Percentiles rank a stretch among this genome's conserved stretches.
Conservation (phyloP, 345 rosid species). For the Dipteronia sinensis region DNA sequence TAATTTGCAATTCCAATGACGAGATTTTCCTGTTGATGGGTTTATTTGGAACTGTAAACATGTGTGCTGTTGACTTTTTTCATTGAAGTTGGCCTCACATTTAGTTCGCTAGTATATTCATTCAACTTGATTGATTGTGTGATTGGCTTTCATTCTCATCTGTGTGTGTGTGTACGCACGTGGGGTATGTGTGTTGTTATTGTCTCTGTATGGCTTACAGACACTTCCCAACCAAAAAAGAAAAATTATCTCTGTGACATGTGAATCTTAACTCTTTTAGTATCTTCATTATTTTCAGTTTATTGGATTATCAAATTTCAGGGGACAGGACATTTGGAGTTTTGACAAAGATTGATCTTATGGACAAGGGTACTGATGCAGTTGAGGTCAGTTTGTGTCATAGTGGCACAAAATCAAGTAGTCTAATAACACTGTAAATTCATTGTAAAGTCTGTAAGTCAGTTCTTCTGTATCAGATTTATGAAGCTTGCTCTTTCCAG, state of each 20-base stretch:
- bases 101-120: neutral
- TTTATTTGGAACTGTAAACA: neutral
- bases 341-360: conserved; percentile 87
- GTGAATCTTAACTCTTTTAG: neutral
- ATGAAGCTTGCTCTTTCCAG: neutral
- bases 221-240: neutral
- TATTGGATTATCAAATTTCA: conserved; percentile 36
- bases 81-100: neutral
- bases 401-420: neutral
- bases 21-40: neutral
- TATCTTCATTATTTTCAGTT: conserved; percentile 6
- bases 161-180: neutral
- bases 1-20: neutral
- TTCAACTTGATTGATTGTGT: neutral
- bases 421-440: conserved; percentile 5
- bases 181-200: neutral
- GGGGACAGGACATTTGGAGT: conserved; percentile 95
- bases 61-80: neutral
- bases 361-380: conserved; percentile 96
- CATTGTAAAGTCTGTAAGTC: conserved; percentile 5
- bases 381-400: conserved; percentile 76
- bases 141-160: neutral
- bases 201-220: neutral
- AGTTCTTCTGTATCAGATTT: neutral
- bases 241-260: neutral